A percentile compares a stretch with the other conserved stretches of the same genome.
phyloP scores from a whole-genome alignment of 2,329 filamentous ascomycete species.

The Colletotrichum lini region DNA sequence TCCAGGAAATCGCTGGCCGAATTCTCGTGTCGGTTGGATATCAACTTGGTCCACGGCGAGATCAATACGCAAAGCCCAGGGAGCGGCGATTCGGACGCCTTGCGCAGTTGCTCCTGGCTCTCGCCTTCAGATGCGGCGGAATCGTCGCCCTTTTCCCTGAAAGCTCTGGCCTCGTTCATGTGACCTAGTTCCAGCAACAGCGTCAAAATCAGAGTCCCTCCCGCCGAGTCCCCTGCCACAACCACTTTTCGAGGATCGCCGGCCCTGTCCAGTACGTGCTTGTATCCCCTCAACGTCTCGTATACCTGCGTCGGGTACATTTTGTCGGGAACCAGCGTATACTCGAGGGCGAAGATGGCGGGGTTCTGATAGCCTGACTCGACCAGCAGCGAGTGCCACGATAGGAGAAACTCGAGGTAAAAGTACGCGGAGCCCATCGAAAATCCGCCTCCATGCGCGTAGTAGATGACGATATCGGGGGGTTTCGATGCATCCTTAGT shows the following conservation, averaged over 20 bases:
- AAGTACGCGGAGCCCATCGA: conserved; percentile 87
- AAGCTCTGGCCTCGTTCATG: conserved; percentile 50
- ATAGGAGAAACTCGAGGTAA: conserved; percentile 86
- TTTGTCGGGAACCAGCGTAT: conserved; percentile 82
- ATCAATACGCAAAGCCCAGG: conserved; percentile 77
- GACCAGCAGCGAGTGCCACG: conserved; percentile 77
- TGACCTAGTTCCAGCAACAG: conserved; percentile 77
- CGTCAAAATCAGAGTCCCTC: conserved; percentile 80
- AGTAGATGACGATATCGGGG: conserved; percentile 86
- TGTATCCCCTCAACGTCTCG: conserved; percentile 79
- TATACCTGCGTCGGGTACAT: conserved; percentile 81
- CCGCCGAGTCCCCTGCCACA: conserved; percentile 85
- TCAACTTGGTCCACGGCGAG: conserved; percentile 84
- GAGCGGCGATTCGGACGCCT: conserved; percentile 45
- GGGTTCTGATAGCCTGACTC: conserved; percentile 79
- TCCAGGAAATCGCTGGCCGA: conserved; percentile 84
- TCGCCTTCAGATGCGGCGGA: conserved; percentile 37
- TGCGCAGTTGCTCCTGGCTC: conserved; percentile 30
- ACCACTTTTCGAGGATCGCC: conserved; percentile 74
- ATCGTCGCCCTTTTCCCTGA: conserved; percentile 27
- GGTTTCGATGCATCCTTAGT: conserved; percentile 70
- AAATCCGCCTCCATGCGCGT: conserved; percentile 87
- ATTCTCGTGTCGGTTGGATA: conserved; percentile 76
- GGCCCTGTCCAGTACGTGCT: conserved; percentile 74
- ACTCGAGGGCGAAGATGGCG: conserved; percentile 84